phyloP scores from a whole-genome alignment of 768 basidiomycete genomes.

The Mycena chlorophos region DNA sequence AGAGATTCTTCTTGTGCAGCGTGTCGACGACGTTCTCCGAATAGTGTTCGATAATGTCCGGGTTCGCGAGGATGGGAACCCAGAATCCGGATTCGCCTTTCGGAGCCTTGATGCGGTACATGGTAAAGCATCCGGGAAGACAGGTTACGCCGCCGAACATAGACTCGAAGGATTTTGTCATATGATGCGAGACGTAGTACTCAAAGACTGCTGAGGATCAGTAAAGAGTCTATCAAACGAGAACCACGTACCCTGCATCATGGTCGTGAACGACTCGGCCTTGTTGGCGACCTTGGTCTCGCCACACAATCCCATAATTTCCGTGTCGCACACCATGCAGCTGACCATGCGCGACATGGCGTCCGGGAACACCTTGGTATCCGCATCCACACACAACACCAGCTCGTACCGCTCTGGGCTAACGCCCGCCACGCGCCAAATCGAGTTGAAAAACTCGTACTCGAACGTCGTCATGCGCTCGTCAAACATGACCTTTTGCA shows the following conservation, averaged over 20 bases:
- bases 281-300: conserved; percentile 99
- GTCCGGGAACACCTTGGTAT: conserved; percentile 99
- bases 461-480: conserved; percentile 99
- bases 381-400: conserved; percentile 94
- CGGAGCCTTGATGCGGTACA: conserved; percentile 99
- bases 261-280: conserved; percentile 96
- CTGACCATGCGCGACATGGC: conserved; percentile 94
- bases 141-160: conserved; percentile 99
- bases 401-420: conserved; percentile 95
- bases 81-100: conserved; percentile 95
- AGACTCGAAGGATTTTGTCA: conserved; percentile 99
- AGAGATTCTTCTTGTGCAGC: conserved; percentile 97
- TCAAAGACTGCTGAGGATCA: conserved; percentile 76
- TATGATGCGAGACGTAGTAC: conserved; percentile 99
- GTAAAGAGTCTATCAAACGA: neutral
- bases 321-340: conserved; percentile 94
- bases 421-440: conserved; percentile 94
- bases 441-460: conserved; percentile 98
- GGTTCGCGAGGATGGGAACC: conserved; percentile 98
- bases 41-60: conserved; percentile 97
- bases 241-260: conserved; percentile 89
- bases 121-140: conserved; percentile 98
- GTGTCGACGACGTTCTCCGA: conserved; percentile 99
- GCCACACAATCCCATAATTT: conserved; percentile 99
- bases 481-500: conserved; percentile 99